These are phyloP conservation scores for Strobilomyces confusus DNA, from an alignment of 768 basidiomycete genomes.

Conservation along the genomic window DNA sequence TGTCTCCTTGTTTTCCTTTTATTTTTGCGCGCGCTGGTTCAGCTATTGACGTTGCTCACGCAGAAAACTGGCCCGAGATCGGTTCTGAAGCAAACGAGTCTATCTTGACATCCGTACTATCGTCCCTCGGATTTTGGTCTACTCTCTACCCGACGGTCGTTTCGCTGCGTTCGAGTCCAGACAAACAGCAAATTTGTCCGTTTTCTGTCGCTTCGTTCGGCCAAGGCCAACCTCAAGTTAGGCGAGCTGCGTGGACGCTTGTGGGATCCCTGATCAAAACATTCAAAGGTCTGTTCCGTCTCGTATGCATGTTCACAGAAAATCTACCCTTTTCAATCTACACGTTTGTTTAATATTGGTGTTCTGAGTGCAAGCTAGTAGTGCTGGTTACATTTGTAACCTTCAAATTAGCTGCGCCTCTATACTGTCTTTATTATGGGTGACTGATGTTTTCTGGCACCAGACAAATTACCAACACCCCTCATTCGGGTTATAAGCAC, in stretches of 20 bases:
- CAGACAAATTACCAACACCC: conserved; percentile 23
- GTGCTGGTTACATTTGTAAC: background rate
- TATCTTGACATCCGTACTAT: conserved; percentile 12
- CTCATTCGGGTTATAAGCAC: conserved; percentile 48
- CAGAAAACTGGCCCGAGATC: conserved; percentile 17
- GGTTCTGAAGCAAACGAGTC: background rate
- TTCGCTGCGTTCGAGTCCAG: conserved; percentile 25
- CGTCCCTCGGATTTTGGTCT: conserved; percentile 53
- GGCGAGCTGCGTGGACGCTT: conserved; percentile 69
- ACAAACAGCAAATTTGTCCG: conserved; percentile 31
- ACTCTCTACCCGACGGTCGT: conserved; percentile 48
- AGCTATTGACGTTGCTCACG: background rate
- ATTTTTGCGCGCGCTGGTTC: background rate
- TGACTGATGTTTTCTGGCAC: conserved; percentile 2
- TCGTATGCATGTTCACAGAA: background rate
- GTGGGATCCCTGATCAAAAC: conserved; percentile 38
- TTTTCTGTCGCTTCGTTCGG: conserved; percentile 40
- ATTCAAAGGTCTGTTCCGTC: conserved; percentile 40
- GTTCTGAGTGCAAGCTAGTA: background rate
- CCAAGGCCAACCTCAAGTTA: conserved; percentile 62
- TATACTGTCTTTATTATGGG: conserved; percentile 4
- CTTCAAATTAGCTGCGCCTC: background rate
- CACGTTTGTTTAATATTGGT: background rate
- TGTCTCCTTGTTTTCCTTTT: background rate
- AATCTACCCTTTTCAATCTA: background rate